Evolutionary conservation across 1,284 basidiomycete species (phyloP).

Genomic region (Porodaedalea pini): DNA sequence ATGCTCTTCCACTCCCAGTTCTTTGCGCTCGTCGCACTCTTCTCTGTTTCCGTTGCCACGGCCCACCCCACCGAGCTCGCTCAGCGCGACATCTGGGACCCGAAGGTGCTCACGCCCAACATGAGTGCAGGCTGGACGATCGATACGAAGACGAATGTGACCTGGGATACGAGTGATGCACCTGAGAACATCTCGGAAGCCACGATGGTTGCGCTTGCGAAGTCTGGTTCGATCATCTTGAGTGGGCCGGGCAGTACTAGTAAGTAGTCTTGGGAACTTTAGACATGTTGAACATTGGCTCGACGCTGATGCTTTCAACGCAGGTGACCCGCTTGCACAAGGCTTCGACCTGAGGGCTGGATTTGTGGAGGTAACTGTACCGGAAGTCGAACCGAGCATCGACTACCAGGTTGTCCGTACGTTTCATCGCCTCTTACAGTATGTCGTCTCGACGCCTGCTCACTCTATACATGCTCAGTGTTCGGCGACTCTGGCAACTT

Average conservation of each 20-base stretch:
- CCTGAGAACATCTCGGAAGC: slow-evolving; percentile 28
- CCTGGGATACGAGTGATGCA: slow-evolving; percentile 28
- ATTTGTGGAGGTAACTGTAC: slow-evolving; percentile 27
- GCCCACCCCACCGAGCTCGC: background rate
- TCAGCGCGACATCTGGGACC: slow-evolving; percentile 29
- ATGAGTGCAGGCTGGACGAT: slow-evolving; percentile 27
- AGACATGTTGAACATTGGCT: background rate
- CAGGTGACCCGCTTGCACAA: slow-evolving; percentile 23
- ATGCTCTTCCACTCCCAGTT: too few relatives aligned
- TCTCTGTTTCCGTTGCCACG: background rate
- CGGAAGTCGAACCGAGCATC: slow-evolving; percentile 23
- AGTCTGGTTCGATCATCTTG: slow-evolving; percentile 17
- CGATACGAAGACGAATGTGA: slow-evolving; percentile 28
- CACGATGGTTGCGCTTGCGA: slow-evolving; percentile 20
- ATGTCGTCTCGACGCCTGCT: background rate
- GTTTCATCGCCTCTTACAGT: slow-evolving; percentile 8
- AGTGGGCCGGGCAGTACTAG: background rate
- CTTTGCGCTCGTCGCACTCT: background rate
- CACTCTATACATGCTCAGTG: slow-evolving; percentile 4
- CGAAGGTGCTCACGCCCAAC: slow-evolving; percentile 27
- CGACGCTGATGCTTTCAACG: background rate
- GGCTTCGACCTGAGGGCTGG: slow-evolving; percentile 27
- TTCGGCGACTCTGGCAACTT: slow-evolving; percentile 21
- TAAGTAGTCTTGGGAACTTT: background rate
- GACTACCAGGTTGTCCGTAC: slow-evolving; percentile 29